These are phyloP conservation scores for Dalbergia cultrata DNA, from an alignment of 306 rosid species.

Conservation along the genomic window DNA sequence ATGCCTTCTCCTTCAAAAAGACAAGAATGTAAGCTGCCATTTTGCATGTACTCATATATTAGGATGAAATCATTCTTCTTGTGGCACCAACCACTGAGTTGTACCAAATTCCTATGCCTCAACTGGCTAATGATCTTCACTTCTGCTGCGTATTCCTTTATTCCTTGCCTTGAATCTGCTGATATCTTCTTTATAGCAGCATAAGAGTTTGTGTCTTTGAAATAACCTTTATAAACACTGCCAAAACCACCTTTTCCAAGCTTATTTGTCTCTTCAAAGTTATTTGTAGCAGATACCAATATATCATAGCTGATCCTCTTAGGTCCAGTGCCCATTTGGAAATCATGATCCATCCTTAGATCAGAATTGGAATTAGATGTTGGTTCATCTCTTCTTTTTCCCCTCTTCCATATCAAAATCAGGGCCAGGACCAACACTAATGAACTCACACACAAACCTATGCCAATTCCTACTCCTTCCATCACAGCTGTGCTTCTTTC, in stretches of 20 bases:
- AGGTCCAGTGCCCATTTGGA: slow-evolving; percentile 48
- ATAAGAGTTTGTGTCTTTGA: slow-evolving; percentile 32
- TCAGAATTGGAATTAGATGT: not conserved
- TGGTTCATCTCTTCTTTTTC: slow-evolving; percentile 9
- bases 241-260: slow-evolving; percentile 67
- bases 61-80: slow-evolving; percentile 45
- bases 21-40: slow-evolving; percentile 56
- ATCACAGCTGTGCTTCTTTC: not conserved
- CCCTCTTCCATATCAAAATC: slow-evolving; percentile 21
- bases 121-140: slow-evolving; percentile 51
- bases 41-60: slow-evolving; percentile 55
- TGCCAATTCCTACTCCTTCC: slow-evolving; percentile 18
- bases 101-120: slow-evolving; percentile 56
- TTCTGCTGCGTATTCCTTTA: slow-evolving; percentile 53
- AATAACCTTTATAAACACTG: slow-evolving; percentile 53
- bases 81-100: no score
- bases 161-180: slow-evolving; percentile 49
- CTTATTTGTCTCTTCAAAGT: slow-evolving; percentile 46
- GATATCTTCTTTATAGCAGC: slow-evolving; percentile 60
- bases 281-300: slow-evolving; percentile 48
- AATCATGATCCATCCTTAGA: slow-evolving; percentile 28
- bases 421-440: not conserved
- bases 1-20: slow-evolving; percentile 35
- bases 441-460: not conserved
- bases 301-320: slow-evolving; percentile 42